phyloP scores from a whole-genome alignment of 1,284 basidiomycete genomes.

The Tylopilus orsonianus region DNA sequence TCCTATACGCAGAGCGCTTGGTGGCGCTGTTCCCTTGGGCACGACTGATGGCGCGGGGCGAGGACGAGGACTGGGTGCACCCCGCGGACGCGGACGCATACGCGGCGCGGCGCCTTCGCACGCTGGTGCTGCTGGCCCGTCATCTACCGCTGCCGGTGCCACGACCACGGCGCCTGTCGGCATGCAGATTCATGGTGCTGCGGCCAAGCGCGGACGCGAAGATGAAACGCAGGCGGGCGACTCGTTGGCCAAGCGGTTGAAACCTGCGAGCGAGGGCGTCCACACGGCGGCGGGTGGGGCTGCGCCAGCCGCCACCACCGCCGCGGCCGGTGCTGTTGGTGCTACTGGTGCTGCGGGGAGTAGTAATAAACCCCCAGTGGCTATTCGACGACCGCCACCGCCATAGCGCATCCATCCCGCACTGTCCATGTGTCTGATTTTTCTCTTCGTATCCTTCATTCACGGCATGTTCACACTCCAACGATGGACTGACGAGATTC shows the following conservation, averaged over 20 bases:
- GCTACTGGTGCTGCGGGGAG: conserved; percentile 1
- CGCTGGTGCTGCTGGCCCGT: too few relatives aligned
- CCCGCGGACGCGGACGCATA: conserved; percentile 31
- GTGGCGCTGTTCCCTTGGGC: conserved; percentile 30
- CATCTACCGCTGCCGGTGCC: too few relatives aligned
- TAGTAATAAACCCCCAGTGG: conserved; percentile 34
- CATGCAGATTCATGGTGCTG: conserved; percentile 67
- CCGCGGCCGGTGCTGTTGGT: too few relatives aligned
- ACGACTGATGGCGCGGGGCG: conserved; percentile 21
- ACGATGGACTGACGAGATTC: background rate
- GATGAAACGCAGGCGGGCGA: conserved; percentile 51
- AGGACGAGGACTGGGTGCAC: conserved; percentile 40
- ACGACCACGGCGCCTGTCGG: conserved; percentile 14
- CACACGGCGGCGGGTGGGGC: background rate
- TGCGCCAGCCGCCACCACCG: background rate
- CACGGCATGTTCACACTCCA: too few relatives aligned
- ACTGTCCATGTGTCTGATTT: too few relatives aligned
- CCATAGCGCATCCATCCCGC: conserved; percentile 17
- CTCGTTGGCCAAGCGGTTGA: conserved; percentile 69
- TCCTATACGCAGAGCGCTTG: conserved; percentile 24
- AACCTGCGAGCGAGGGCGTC: conserved; percentile 46
- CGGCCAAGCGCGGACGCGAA: conserved; percentile 65
- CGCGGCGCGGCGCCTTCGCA: conserved; percentile 44
- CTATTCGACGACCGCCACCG: conserved; percentile 34
- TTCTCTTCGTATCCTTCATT: too few relatives aligned